phyloP scores from a whole-genome alignment of 73 alveolate species.

The Tetrahymena thermophila region DNA sequence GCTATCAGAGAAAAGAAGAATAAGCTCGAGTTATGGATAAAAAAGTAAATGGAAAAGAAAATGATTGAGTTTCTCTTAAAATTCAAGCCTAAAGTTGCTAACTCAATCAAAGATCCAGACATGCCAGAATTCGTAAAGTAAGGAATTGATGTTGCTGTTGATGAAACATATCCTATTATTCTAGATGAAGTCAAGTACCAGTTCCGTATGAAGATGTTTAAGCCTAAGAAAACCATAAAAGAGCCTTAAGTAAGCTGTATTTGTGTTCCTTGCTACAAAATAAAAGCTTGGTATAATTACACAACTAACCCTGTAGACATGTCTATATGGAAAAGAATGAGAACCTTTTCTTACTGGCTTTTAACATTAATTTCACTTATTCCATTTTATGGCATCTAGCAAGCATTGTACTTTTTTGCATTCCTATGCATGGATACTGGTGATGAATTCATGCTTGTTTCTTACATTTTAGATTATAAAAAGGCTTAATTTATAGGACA shows the following conservation, averaged over 20 bases:
- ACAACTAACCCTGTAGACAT: slow-evolving; percentile 23
- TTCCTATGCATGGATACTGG: slow-evolving; percentile 14
- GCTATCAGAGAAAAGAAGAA: neutral
- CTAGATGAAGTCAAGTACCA: slow-evolving; percentile 34
- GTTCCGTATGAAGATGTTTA: slow-evolving; percentile 15
- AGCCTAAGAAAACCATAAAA: slow-evolving; percentile 19
- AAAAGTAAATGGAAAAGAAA: slow-evolving; percentile 4
- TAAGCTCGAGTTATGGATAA: slow-evolving; percentile 30
- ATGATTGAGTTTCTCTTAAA: slow-evolving; percentile 12
- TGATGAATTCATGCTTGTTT: slow-evolving; percentile 24
- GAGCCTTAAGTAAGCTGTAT: neutral
- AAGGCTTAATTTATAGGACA: slow-evolving; percentile 25
- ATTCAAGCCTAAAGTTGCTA: slow-evolving; percentile 25
- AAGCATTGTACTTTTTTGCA: slow-evolving; percentile 21
- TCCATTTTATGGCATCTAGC: slow-evolving; percentile 27
- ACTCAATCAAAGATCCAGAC: slow-evolving; percentile 40
- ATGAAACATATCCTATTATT: slow-evolving; percentile 32
- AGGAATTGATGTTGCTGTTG: slow-evolving; percentile 28
- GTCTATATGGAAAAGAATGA: slow-evolving; percentile 23
- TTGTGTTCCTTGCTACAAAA: neutral
- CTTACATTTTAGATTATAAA: slow-evolving; percentile 24
- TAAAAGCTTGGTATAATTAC: slow-evolving; percentile 33
- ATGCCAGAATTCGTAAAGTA: slow-evolving; percentile 32
- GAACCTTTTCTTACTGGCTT: slow-evolving; percentile 38
- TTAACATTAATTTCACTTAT: slow-evolving; percentile 1